These are phyloP conservation scores for Brassica napus DNA, from an alignment of 345 rosid species.

Conservation along the genomic window Da-Ae NC_063442.1:5441001-5441500, in stretches of 20 bases:
- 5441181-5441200: conserved; percentile 33
- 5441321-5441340: background rate
- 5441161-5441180: background rate
- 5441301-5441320: conserved; percentile 16
- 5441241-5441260: conserved; percentile 1
- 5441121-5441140: background rate
- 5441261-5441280: conserved; percentile 13
- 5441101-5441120: background rate
- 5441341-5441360: background rate
- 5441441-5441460: no score
- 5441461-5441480: no score
- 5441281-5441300: conserved; percentile 26
- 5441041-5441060: conserved; percentile 37
- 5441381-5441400: background rate
- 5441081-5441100: background rate
- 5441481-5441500: no score
- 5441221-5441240: conserved; percentile 37
- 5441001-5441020: conserved; percentile 27
- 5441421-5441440: no score
- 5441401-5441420: no score
- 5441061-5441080: background rate
- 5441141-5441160: background rate
- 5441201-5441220: conserved; percentile 38
- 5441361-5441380: background rate
- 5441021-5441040: background rate